These are phyloP conservation scores for Neofusicoccum ribis DNA, from an alignment of 2,329 filamentous ascomycete genomes.

Conservation along the genomic window DNA sequence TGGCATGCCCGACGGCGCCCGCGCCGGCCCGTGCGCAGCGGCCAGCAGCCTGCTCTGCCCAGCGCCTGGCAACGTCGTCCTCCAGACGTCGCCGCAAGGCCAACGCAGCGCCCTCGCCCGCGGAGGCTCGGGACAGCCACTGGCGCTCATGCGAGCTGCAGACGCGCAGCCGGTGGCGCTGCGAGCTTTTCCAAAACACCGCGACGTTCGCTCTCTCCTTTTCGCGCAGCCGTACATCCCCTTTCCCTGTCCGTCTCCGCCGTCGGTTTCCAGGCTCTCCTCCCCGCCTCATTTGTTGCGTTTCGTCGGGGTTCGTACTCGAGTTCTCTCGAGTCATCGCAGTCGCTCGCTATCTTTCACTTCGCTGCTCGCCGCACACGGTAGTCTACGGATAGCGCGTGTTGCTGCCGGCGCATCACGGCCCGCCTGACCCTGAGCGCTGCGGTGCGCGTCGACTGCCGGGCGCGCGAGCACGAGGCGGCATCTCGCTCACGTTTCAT, in stretches of 20 bases:
- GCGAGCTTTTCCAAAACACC: not conserved
- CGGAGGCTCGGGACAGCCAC: conserved; percentile 6
- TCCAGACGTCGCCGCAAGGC: not conserved
- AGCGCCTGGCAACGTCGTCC: not conserved
- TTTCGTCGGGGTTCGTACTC: not conserved
- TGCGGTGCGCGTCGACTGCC: not conserved
- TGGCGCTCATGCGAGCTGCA: not conserved
- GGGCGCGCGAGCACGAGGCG: not conserved
- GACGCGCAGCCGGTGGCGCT: not conserved
- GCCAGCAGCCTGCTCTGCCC: not conserved
- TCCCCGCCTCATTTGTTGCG: not conserved
- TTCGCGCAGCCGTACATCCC: not conserved
- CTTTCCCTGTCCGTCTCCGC: not conserved
- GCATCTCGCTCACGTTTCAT: not conserved
- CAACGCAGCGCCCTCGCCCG: not conserved
- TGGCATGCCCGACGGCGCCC: not conserved
- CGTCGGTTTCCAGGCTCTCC: not conserved
- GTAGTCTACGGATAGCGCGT: not conserved
- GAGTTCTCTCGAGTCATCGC: conserved; percentile 1
- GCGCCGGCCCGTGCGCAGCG: not conserved
- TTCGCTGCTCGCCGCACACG: not conserved
- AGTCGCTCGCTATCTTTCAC: not conserved
- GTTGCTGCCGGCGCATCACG: not conserved
- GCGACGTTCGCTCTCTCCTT: not conserved
- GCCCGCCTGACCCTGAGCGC: not conserved